Conservation (phyloP, 148 eudicot species). For the Camellia sinensis region DNA sequence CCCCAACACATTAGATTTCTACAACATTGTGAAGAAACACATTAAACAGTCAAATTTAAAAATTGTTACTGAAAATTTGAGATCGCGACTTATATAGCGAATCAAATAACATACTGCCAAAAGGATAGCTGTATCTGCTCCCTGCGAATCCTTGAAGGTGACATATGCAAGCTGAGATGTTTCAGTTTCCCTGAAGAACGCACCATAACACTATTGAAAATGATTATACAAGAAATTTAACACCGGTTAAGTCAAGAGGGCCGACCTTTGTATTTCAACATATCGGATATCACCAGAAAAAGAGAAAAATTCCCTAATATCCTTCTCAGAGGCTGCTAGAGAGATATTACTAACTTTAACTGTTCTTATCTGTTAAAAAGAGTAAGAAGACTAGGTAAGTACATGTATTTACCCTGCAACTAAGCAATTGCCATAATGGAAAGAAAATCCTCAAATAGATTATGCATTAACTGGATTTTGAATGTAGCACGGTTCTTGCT, state of each 20-base stretch:
- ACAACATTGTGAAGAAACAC: neutral
- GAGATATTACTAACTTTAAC: slow-evolving; percentile 44
- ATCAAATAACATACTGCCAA: slow-evolving; percentile 31
- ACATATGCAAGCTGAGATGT: slow-evolving; percentile 38
- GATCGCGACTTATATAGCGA: neutral
- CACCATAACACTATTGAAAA: neutral
- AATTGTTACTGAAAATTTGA: neutral
- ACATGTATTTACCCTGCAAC: neutral
- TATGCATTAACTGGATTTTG: neutral
- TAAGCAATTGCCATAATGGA: neutral
- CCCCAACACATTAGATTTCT: neutral
- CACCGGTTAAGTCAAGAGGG: neutral
- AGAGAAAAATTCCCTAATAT: slow-evolving; percentile 46
- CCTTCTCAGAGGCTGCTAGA: slow-evolving; percentile 22
- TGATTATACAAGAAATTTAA: neutral
- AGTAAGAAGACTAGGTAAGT: neutral
- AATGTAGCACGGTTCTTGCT: neutral
- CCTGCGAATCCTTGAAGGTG: slow-evolving; percentile 51
- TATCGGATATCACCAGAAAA: slow-evolving; percentile 47
- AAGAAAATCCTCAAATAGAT: neutral
- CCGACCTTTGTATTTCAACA: slow-evolving; percentile 46
- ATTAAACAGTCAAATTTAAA: neutral
- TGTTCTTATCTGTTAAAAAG: slow-evolving; percentile 37
- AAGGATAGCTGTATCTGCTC: slow-evolving; percentile 55
- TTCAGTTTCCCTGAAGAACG: slow-evolving; percentile 39